Conservation (phyloP, 805 yeast genomes). For the Schwanniomyces occidentalis region DNA sequence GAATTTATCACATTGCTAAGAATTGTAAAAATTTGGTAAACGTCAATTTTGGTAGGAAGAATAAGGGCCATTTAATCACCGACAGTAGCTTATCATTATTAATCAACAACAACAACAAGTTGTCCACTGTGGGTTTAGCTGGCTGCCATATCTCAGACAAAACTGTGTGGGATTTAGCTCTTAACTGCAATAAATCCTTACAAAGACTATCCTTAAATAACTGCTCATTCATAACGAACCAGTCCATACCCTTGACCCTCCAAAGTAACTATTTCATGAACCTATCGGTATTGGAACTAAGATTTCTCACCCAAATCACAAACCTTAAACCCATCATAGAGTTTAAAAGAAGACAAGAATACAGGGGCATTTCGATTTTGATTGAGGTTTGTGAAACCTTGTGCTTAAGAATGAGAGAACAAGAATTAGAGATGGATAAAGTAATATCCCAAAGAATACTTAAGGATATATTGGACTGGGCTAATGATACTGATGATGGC, state of each 20-base stretch:
- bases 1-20: constrained; percentile 65
- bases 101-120: constrained; percentile 50
- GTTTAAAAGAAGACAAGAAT: constrained; percentile 57
- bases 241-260: constrained; percentile 53
- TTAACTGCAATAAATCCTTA: constrained; percentile 46
- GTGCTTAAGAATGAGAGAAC: constrained; percentile 56
- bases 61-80: constrained; percentile 64
- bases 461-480: constrained; percentile 66
- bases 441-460: constrained; percentile 57
- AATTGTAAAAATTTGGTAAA: constrained; percentile 56
- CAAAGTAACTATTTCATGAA: constrained; percentile 51
- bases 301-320: constrained; percentile 58
- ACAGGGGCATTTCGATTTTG: constrained; percentile 50
- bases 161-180: constrained; percentile 77
- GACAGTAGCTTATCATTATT: constrained; percentile 65
- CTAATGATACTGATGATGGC: constrained; percentile 49
- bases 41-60: constrained; percentile 81
- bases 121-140: constrained; percentile 80
- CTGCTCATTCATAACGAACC: constrained; percentile 61
- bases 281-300: constrained; percentile 73
- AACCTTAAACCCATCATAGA: constrained; percentile 65
- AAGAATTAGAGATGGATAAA: constrained; percentile 59
- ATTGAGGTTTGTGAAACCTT: constrained; percentile 79
- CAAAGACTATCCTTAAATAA: constrained; percentile 74
- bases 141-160: constrained; percentile 82